Conservation (phyloP, 1,284 basidiomycete genomes). For the Filobasidium uniguttulatum region DNA sequence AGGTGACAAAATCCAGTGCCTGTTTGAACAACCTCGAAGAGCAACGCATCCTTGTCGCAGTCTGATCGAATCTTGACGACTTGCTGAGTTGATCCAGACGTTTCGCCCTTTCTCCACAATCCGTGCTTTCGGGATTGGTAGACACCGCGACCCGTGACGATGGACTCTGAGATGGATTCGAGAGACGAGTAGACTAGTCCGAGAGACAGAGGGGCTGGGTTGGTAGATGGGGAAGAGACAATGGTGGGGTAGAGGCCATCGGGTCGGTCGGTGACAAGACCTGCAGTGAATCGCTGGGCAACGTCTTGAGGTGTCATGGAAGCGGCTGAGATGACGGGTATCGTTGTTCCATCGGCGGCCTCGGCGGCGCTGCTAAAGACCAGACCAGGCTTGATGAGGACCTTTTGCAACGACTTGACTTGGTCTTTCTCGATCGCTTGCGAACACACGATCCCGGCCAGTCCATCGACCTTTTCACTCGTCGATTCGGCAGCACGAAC, state of each 20-base stretch:
- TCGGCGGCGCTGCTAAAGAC: slow-evolving; percentile 41
- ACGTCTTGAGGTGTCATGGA: slow-evolving; percentile 57
- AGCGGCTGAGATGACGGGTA: slow-evolving; percentile 54
- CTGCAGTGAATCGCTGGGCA: slow-evolving; percentile 72
- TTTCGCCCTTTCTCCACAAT: slow-evolving; percentile 94
- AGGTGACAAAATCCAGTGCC: slow-evolving; percentile 91
- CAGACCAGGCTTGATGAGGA: slow-evolving; percentile 53
- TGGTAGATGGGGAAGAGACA: slow-evolving; percentile 39
- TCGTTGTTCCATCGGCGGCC: slow-evolving; percentile 46
- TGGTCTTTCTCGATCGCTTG: slow-evolving; percentile 3
- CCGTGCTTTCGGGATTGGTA: slow-evolving; percentile 96
- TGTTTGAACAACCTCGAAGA: slow-evolving; percentile 84
- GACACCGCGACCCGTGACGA: slow-evolving; percentile 76
- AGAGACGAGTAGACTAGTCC: slow-evolving; percentile 95
- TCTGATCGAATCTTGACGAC: slow-evolving; percentile 72
- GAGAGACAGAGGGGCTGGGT: slow-evolving; percentile 45
- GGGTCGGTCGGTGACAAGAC: slow-evolving; percentile 68
- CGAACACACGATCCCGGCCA: slow-evolving; percentile 36
- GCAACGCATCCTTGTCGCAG: slow-evolving; percentile 84
- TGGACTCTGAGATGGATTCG: slow-evolving; percentile 74
- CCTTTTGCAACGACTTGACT: slow-evolving; percentile 54
- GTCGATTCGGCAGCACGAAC: neutral
- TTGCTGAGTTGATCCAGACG: slow-evolving; percentile 83
- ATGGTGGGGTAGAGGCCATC: slow-evolving; percentile 91
- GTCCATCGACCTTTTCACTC: slow-evolving; percentile 17